These are phyloP conservation scores for Saccharomycopsis selenospora DNA, from an alignment of 805 yeast genomes.

Conservation along the genomic window DNA sequence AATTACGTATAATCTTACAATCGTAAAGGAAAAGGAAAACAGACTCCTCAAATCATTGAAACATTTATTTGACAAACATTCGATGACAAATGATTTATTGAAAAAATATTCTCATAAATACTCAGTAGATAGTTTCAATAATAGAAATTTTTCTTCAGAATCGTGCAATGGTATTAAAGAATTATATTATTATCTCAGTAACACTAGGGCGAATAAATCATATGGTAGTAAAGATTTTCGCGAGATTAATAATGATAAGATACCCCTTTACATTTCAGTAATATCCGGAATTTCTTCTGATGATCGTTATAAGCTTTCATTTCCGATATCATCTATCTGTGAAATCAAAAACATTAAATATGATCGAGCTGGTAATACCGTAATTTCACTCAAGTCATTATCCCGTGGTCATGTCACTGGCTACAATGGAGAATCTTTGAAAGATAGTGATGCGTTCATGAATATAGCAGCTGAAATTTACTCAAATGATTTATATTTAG, in stretches of 20 bases:
- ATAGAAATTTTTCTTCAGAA: background rate
- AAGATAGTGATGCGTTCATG: constrained; percentile 26
- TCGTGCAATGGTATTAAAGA: background rate
- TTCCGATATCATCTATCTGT: constrained; percentile 34
- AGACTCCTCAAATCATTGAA: background rate
- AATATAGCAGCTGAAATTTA: constrained; percentile 22
- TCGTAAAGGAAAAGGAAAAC: background rate
- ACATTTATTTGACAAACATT: background rate
- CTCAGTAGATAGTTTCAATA: too few relatives aligned
- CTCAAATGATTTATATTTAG: constrained; percentile 24
- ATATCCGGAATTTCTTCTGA: background rate
- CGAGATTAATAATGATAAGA: background rate
- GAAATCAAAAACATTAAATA: constrained; percentile 42
- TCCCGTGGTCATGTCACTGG: constrained; percentile 34
- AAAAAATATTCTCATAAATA: background rate
- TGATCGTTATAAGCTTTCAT: background rate
- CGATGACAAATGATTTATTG: background rate
- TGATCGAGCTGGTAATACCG: constrained; percentile 29
- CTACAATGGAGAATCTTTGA: constrained; percentile 27
- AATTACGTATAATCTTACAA: background rate
- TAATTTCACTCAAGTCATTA: constrained; percentile 42
- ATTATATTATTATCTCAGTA: background rate
- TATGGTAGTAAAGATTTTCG: constrained; percentile 7
- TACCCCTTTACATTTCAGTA: background rate
- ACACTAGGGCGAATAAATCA: constrained; percentile 5